phyloP scores from a whole-genome alignment of 1,139 yeast genomes.

The Pichia sp. region DNA sequence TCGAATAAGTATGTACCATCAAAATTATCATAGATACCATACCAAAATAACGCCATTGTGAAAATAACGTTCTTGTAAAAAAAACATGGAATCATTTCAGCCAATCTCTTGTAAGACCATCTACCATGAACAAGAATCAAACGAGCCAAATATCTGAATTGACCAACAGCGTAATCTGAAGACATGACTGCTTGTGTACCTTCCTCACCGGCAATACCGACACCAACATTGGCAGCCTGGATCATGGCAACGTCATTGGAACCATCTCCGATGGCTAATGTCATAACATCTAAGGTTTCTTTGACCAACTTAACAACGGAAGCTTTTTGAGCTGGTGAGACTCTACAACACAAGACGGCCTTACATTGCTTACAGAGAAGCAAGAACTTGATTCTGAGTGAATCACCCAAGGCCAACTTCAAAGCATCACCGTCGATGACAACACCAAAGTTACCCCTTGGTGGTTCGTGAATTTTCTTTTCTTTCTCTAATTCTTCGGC shows the following conservation, averaged over 20 bases:
- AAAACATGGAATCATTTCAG: constrained; percentile 93
- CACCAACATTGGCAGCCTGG: constrained; percentile 96
- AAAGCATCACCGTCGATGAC: constrained; percentile 92
- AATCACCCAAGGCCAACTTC: constrained; percentile 60
- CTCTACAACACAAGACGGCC: constrained; percentile 93
- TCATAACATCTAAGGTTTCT: constrained; percentile 74
- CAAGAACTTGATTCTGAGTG: constrained; percentile 60
- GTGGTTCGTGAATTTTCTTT: constrained; percentile 68
- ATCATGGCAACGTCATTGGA: constrained; percentile 99
- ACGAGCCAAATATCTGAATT: constrained; percentile 77
- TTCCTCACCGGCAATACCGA: constrained; percentile 98
- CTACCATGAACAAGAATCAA: constrained; percentile 88
- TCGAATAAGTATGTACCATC: constrained; percentile 93
- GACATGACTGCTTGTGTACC: constrained; percentile 98
- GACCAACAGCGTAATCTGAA: constrained; percentile 94
- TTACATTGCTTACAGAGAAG: constrained; percentile 88
- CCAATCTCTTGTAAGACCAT: constrained; percentile 88
- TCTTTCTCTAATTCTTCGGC: constrained; percentile 57
- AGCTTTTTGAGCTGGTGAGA: constrained; percentile 96
- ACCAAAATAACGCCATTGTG: constrained; percentile 88
- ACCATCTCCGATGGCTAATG: constrained; percentile 95
- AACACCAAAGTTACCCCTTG: constrained; percentile 72
- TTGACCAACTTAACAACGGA: constrained; percentile 89
- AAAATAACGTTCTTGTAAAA: constrained; percentile 90
- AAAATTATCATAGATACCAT: constrained; percentile 75